These are phyloP conservation scores for Leishmania tropica DNA, from an alignment of 208 protist genomes.

Conservation along the genomic window DNA sequence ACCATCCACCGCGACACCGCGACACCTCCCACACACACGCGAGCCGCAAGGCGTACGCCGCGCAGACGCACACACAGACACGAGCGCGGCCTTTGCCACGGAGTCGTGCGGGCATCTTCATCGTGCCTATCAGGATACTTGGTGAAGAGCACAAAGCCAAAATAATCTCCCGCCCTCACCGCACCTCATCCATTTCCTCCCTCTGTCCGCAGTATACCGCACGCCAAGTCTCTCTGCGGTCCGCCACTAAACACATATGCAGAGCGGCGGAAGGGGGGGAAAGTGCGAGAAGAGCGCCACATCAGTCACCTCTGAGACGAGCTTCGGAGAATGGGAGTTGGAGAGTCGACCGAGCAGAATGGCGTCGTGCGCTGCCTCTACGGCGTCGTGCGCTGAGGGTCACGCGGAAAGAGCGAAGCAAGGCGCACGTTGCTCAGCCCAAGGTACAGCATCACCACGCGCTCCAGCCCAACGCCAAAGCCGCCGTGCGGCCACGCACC, in stretches of 20 bases:
- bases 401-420: slow-evolving; percentile 98
- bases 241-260: neutral
- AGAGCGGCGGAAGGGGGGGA: neutral
- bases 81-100: neutral
- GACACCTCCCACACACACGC: neutral
- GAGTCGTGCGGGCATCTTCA: neutral
- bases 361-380: slow-evolving; percentile 5
- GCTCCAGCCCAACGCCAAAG: slow-evolving; percentile 99
- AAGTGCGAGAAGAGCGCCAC: neutral
- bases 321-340: neutral
- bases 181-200: neutral
- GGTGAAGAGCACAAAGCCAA: neutral
- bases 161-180: neutral
- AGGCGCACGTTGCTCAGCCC: slow-evolving; percentile 98
- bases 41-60: too few species aligned
- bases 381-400: slow-evolving; percentile 96
- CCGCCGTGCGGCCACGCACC: slow-evolving; percentile 99
- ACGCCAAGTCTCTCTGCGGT: neutral
- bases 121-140: neutral
- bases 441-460: slow-evolving; percentile 99
- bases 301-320: neutral
- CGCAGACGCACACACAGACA: neutral
- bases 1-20: neutral
- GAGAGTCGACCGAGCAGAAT: neutral
- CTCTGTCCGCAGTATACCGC: neutral